These are phyloP conservation scores for Mikania micrantha DNA, from an alignment of 129 eudicot species.

Conservation along the genomic window DNA sequence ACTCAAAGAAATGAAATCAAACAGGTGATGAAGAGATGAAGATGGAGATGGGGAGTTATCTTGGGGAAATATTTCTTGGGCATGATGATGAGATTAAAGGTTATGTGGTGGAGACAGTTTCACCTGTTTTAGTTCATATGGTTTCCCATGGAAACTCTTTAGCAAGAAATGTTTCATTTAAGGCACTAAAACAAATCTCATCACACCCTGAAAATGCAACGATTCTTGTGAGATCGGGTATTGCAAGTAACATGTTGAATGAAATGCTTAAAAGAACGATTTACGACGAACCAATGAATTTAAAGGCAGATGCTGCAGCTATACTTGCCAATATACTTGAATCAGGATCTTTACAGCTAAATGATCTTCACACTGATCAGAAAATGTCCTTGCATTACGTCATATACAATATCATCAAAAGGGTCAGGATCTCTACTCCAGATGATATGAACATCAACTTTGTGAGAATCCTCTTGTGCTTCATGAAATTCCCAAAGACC, in stretches of 20 bases:
- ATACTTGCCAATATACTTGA: conserved; percentile 67
- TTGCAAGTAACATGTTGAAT: conserved; percentile 37
- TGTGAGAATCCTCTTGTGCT: conserved; percentile 44
- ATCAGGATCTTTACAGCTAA: conserved; percentile 42
- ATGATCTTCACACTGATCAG: conserved; percentile 39
- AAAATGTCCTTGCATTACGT: conserved; percentile 48
- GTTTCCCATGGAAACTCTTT: conserved; percentile 39
- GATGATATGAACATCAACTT: conserved; percentile 59
- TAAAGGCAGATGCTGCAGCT: conserved; percentile 48
- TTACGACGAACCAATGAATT: conserved; percentile 38
- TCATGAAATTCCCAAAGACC: conserved; percentile 42
- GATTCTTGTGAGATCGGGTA: conserved; percentile 50
- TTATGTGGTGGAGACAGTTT: conserved; percentile 44
- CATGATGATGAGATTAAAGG: conserved; percentile 40
- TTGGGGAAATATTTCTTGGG: conserved; percentile 47
- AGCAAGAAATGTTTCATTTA: conserved; percentile 45
- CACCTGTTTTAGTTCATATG: conserved; percentile 49
- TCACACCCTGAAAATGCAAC: conserved; percentile 38
- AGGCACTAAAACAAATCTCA: conserved; percentile 58
- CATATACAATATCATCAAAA: conserved; percentile 41
- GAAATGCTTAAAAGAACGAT: conserved; percentile 45
- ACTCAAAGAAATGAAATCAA: conserved; percentile 1
- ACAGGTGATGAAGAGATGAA: conserved; percentile 60
- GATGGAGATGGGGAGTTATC: conserved; percentile 53
- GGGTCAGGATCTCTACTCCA: conserved; percentile 35